Base-by-base conservation (phyloP, 2,329 filamentous ascomycete genomes). In the Nemania sp. region DNA sequence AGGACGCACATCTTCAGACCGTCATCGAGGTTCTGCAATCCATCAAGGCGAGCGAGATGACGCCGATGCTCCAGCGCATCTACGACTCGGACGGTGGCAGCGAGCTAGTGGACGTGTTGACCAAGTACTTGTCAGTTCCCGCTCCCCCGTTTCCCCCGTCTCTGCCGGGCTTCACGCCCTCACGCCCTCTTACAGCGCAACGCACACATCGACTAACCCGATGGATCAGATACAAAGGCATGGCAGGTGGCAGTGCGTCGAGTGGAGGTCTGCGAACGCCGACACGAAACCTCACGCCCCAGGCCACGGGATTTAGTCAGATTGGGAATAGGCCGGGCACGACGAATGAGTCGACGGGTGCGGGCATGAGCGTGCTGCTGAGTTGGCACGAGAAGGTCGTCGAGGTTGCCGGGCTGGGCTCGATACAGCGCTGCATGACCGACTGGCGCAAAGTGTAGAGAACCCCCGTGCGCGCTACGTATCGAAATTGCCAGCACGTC, bases 371-470 rank as follows among this genome's bases (percentile, higher is more conserved):
- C 74, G 95, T 99, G 53, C 77, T 99, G 74, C 81, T 99, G 68
- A 97, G 92, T 78, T 99, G 95, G 95, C 95, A 99, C 75, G 95
- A 99, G 82, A 99, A 97, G 84, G 85, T 97, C 64, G 92, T 98
- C 4, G 95, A 99, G 72, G 88, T 97, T 72, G 91, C 92, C 39
- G 95, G 95, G 21, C 82, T 92, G 68, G 95, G 95, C 46, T 92
- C 90, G 76, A 95, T 99, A 77, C 91, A 92, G 65, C 87, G 95
- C 70, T 92, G 92, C 67, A 97, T 99, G 93, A 95, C 92, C 43
- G 95, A 99, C 81, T 91, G 94, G 80, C 88, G 95, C 73, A 95
- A 90, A 70, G 94, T 96, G 69, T 96, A 62, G 39, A 51, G 21
- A 20, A 40, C 29, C n/a, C n/a, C 13, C 43, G 29, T 32, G 50